Base-by-base conservation (phyloP, 148 eudicot genomes). In the Polygonum maritimum region DNA sequence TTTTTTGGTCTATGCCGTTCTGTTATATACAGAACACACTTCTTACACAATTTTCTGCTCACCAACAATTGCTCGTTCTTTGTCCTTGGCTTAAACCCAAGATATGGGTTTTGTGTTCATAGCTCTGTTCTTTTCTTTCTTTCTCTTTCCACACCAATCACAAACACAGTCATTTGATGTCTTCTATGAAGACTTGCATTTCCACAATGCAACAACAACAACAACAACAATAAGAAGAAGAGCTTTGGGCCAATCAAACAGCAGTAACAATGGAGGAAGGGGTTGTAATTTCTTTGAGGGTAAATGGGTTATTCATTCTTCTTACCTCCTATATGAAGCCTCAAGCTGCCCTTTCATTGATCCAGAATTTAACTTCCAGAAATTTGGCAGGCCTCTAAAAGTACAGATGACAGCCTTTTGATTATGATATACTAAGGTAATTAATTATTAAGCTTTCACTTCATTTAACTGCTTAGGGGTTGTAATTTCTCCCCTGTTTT, bases 341-440 rank as follows among this genome's bases (percentile, higher is more conserved):
- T 80, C 91, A 48, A 78, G 6, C 2, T 95, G 99, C 49, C 99
- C 99, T 47, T 90, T 89, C 80, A 87, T 92, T 15, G 92, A 89
- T 77, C 78, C 82, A 2, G 84, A 90, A 72, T 95, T 92, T 84
- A 81, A 92, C 74, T 95, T 97, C 75, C 85, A 87, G 33, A 89
- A 83, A 74, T 82, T 80, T 76, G 89, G 85, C 1, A 86, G 99
- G 51, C 97, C 99, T 69, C 78, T 96, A 86, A 63, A 92, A 89
- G 39, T 95, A 86, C 75, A 79, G 94, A 69, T 95, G 97, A 96
- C 94, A 90, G 76, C 99, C 99, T 31, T 85, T 77, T 77, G 80
- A 72, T 3, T 95, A 97, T 77, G 76, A 83, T 78, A 63, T 92
- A 22, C 92, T 89, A 74, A 88, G 97, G 98, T 89, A 85, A 26